Evolutionary conservation across 2,329 filamentous ascomycete species (phyloP).

Genomic region (Tricladium varicosporioides): DNA sequence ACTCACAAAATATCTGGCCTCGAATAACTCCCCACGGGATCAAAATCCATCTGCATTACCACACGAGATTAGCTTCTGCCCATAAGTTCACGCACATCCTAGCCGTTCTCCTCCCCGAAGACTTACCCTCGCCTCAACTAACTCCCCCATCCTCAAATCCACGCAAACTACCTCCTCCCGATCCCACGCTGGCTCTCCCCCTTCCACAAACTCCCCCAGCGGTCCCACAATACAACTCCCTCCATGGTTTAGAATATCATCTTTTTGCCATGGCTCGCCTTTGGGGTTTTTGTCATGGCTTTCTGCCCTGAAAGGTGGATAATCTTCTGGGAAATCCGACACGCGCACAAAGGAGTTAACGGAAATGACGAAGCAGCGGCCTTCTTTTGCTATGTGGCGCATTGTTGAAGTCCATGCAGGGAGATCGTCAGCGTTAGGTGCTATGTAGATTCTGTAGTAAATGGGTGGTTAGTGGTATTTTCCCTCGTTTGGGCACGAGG

Average conservation of each 20-base stretch:
- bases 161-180: slow-evolving; percentile 40
- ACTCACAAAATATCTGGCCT: slow-evolving; percentile 42
- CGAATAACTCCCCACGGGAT: slow-evolving; percentile 41
- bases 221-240: slow-evolving; percentile 42
- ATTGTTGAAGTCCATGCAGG: slow-evolving; percentile 40
- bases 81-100: background rate
- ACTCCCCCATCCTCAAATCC: slow-evolving; percentile 34
- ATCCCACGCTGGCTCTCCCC: slow-evolving; percentile 39
- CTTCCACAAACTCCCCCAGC: slow-evolving; percentile 36
- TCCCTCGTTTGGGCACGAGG: background rate
- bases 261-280: slow-evolving; percentile 36
- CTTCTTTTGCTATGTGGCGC: slow-evolving; percentile 46
- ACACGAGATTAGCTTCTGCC: too few relatives aligned
- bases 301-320: slow-evolving; percentile 40
- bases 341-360: slow-evolving; percentile 40
- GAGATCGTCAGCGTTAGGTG: slow-evolving; percentile 31
- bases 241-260: slow-evolving; percentile 40
- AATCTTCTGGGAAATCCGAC: slow-evolving; percentile 41
- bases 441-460: slow-evolving; percentile 29
- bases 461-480: too few relatives aligned
- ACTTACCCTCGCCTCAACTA: slow-evolving; percentile 39
- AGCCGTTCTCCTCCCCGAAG: background rate
- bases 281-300: slow-evolving; percentile 40
- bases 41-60: slow-evolving; percentile 39
- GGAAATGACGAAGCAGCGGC: slow-evolving; percentile 42